phyloP scores from a whole-genome alignment of 176 grass and related monocot genomes.

The Guadua angustifolia region DNA sequence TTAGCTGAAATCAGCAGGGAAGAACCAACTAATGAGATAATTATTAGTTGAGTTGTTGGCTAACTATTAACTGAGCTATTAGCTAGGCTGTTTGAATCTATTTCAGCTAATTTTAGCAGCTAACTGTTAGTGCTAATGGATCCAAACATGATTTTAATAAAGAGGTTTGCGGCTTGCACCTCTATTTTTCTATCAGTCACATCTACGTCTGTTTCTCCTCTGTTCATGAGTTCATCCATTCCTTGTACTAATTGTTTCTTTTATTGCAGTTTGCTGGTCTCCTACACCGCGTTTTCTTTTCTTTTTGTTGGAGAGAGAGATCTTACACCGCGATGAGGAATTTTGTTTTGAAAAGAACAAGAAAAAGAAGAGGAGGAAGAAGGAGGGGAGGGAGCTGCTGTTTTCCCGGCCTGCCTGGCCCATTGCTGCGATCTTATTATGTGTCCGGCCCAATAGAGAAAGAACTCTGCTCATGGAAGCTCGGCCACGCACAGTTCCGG shows the following conservation, averaged over 20 bases:
- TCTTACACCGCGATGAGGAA: not conserved
- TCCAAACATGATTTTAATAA: no score
- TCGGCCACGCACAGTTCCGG: not conserved
- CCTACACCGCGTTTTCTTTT: not conserved
- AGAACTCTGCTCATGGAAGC: not conserved
- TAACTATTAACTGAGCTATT: no score
- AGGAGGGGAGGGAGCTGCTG: not conserved
- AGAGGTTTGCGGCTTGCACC: no score
- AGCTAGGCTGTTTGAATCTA: no score
- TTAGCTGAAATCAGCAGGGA: no score
- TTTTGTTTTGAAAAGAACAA: not conserved
- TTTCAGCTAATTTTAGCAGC: no score
- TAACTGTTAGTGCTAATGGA: no score
- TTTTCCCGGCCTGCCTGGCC: not conserved
- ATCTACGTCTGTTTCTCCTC: not conserved
- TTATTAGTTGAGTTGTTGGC: no score
- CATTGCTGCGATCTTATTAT: not conserved
- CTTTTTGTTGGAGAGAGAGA: no score
- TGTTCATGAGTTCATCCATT: not conserved
- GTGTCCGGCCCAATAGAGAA: not conserved
- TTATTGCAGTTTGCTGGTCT: not conserved
- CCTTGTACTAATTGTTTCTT: not conserved
- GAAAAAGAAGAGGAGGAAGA: not conserved
- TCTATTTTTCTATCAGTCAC: no score
- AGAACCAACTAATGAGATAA: no score